Conservation (phyloP, 1,284 basidiomycete genomes). For the Ustilago cynodontis region DNA sequence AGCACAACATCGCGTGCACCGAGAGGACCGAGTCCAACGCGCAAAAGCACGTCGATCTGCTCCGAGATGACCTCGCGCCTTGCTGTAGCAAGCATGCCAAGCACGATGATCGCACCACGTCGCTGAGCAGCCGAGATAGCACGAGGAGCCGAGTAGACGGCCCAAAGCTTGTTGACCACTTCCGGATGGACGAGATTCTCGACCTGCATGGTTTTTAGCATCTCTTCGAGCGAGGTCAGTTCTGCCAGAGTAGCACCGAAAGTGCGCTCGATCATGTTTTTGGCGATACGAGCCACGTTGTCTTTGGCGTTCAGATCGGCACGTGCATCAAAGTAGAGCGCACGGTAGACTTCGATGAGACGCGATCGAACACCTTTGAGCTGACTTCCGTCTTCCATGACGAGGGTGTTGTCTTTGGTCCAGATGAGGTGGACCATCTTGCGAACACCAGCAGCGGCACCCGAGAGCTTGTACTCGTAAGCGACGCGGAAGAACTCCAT, state of each 20-base stretch:
- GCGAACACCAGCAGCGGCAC: conserved; percentile 78
- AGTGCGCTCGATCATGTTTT: conserved; percentile 83
- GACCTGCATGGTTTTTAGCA: conserved; percentile 93
- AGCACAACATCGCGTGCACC: conserved; percentile 83
- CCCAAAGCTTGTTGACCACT: conserved; percentile 91
- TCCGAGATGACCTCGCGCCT: conserved; percentile 87
- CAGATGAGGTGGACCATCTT: conserved; percentile 98
- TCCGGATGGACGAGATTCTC: conserved; percentile 83
- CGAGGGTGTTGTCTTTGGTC: conserved; percentile 91
- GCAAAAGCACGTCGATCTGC: conserved; percentile 85
- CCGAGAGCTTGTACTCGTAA: conserved; percentile 83
- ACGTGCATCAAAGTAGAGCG: conserved; percentile 81
- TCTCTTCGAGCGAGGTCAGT: conserved; percentile 93
- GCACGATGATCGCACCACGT: conserved; percentile 90
- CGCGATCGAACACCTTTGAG: conserved; percentile 88
- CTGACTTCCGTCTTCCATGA: conserved; percentile 82
- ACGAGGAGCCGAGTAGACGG: conserved; percentile 78
- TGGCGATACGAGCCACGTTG: conserved; percentile 93
- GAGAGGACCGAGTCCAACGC: conserved; percentile 85
- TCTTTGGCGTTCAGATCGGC: conserved; percentile 78
- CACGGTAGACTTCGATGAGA: conserved; percentile 89
- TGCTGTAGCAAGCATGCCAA: conserved; percentile 94
- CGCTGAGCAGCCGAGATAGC: conserved; percentile 80
- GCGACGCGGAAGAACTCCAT: conserved; percentile 94
- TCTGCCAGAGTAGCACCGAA: conserved; percentile 86